Conservation (phyloP, 129 eudicot genomes). For the Flaveria trinervia region DNA sequence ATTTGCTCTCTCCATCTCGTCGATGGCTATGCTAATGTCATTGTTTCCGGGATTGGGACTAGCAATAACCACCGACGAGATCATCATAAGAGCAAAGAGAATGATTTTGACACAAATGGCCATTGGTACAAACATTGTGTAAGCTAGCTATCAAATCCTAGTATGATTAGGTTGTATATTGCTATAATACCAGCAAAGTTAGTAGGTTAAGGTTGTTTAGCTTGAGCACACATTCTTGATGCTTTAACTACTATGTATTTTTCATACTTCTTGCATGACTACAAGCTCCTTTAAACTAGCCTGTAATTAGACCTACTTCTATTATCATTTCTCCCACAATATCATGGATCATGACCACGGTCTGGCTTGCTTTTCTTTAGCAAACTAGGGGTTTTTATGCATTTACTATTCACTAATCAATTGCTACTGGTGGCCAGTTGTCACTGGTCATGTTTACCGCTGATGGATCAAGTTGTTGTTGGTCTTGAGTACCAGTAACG, state of each 20-base stretch:
- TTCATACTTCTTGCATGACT: conserved; percentile 55
- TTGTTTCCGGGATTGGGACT: conserved; percentile 29
- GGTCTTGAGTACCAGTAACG: too few species aligned
- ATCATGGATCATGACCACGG: neutral
- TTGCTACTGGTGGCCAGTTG: too few species aligned
- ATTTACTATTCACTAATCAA: too few species aligned
- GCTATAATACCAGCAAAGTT: conserved; percentile 4
- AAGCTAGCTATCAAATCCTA: conserved; percentile 9
- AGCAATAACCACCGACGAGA: conserved; percentile 27
- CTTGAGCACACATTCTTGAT: conserved; percentile 53
- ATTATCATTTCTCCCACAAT: neutral
- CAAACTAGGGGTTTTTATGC: neutral
- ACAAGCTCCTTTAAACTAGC: conserved; percentile 22
- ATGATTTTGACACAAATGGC: conserved; percentile 17
- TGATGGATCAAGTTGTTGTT: too few species aligned
- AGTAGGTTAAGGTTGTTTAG: conserved; percentile 28
- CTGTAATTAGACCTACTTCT: conserved; percentile 20
- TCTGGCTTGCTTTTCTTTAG: neutral
- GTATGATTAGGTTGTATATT: conserved; percentile 8
- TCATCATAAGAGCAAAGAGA: conserved; percentile 18
- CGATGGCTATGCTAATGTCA: conserved; percentile 49
- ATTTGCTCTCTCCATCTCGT: conserved; percentile 84
- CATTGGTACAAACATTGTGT: conserved; percentile 22
- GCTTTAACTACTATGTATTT: conserved; percentile 49
- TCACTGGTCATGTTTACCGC: too few species aligned